Base-by-base conservation (phyloP, 139 green algal genomes). In the Chlamydomonas sp. region DNA sequence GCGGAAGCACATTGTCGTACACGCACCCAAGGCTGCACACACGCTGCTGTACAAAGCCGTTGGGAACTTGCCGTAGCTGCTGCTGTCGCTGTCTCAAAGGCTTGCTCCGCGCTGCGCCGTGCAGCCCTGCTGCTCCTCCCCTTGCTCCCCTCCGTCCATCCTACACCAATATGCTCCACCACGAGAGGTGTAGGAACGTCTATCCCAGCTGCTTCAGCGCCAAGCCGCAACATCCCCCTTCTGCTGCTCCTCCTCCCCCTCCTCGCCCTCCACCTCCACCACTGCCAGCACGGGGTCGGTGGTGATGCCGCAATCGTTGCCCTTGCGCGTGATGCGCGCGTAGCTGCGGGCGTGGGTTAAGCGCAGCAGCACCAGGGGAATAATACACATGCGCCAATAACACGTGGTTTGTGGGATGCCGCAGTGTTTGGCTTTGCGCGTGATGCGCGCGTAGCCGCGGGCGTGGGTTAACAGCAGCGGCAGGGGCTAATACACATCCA, bases 231-330 rank as follows among this genome's bases (percentile, higher is more conserved):
- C 77, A 3, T 62, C 78, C 18, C 62, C 78, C 62, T 62, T 7
- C 78, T 62, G 78, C 62, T n/a, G 78, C 49, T n/a, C 14, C 78
- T n/a, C 15, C 67, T 3, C 67, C 49, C 18, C 63, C 62, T n/a
- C 73, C 10, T 73, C 80, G 1, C 79, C 79, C 57, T 17, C 10
- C 1, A 17, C 60, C 9, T 93, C 84, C 61, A 94, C 91, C 58
- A 92, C 63, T 6, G 90, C 91, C 20, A 94, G 15, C 18, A 95
- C 87, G 10, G 91, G 80, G 64, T 92, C 87, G 8, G 88, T 85
- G 20, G 88, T 93, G 77, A 96, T 92, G 73, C 92, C 93, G 87
- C 93, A 96, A 78, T 96, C 93, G 85, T 94, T 94, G 67, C 86
- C 91, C 73, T 92, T 81, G 86, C 67, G 86, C 5, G 49, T 58